Evolutionary conservation across 2,329 filamentous ascomycete genomes (phyloP), one percentile per base, ranked within the genome.

Genomic region (Mycosphaerelloides madeirae): DNA sequence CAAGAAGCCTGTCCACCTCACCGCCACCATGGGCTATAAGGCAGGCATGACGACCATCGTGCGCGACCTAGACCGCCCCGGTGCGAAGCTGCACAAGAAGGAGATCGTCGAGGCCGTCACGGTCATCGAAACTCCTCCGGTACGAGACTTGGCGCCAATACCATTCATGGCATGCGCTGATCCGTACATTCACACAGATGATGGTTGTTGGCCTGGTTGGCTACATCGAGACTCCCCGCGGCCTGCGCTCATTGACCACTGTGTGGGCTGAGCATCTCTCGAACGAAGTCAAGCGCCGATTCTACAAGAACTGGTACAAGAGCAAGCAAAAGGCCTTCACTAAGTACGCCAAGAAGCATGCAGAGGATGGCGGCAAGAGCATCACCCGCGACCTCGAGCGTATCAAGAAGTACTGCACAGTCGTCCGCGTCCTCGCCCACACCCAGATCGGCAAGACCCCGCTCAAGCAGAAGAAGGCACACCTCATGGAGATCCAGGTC

Each of bases 251-350:
- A 61, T 89, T 98, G 75, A 96, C 90, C 73, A 97, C 93, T 70
- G 88, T 98, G 72, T 98, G 93, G 93, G 93, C 93, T 69, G 93
- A 97, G 84, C 93, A 98, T 75, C 76, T 98, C 75, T 87, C 86
- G 77, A 93, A 98, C 75, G 93, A 97, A 79, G 72, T 98, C 75
- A 95, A 95, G 85, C 87, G 93, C 69, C 87, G 93, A 72, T 98
- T 98, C 88, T 98, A 98, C 87, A 97, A 97, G 89, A 98, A 98
- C 86, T 98, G 93, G 93, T 98, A 98, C 87, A 95, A 95, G 86
- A 89, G 84, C 83, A 98, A 98, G 90, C 97, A 96, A 88, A 98
- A 98, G 91, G 93, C 93, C 55, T 98, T 98, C 81, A 98, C 93
- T 82, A 96, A 95, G 82, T 98, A 98, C 79, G 88, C 93, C 80